Evolutionary conservation across 2,329 filamentous ascomycete genomes (phyloP), one percentile per base, ranked within the genome.

Genomic region (Epichloe sp.): DNA sequence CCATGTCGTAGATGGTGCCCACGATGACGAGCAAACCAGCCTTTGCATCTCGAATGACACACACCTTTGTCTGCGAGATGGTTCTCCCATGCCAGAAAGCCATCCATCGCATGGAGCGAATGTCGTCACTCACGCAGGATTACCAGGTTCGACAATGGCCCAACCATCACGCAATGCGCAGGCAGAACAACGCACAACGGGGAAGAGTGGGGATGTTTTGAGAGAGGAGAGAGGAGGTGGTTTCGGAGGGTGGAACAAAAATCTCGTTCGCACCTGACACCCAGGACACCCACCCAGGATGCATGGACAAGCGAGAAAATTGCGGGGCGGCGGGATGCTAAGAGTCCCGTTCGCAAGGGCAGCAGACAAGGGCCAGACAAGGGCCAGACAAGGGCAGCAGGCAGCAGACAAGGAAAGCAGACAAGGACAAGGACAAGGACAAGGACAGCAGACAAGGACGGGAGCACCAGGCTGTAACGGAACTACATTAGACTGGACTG

Each of bases 41-140:
- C 19, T 44, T 26, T 40, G 50, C 50, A 49, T 49, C 19, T 34
- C 47, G 31, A 19, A 49, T 49, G 26, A 19, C 41, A 44, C 41
- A 21, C 17, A 21, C 21, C 35, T n/a, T n/a, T 26, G 15, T 15
- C 44, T 31, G 6, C 6, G 23, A 23, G 23, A 6, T 26, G 6
- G 7, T 26, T 26, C 23, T 26, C 21, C 38, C 26, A 35, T 45
- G 42, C 42, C 43, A 41, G 50, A 36, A n/a, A 41, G 41, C 36
- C 23, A 31, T 43, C 34, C 41, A 26, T 47, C 11, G 31, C 15
- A 17, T 17, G n/a, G 19, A 44, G 26, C 26, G 23, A 44, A 12
- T 14, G 14, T 44, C 11, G 15, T 19, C 17, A 47, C 17, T 15
- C 34, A 8, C 44, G 14, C 34, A 38, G 15, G 17, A 47, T 38